Base-by-base conservation (phyloP, 345 rosid genomes). In the Camelina neglecta region DNA sequence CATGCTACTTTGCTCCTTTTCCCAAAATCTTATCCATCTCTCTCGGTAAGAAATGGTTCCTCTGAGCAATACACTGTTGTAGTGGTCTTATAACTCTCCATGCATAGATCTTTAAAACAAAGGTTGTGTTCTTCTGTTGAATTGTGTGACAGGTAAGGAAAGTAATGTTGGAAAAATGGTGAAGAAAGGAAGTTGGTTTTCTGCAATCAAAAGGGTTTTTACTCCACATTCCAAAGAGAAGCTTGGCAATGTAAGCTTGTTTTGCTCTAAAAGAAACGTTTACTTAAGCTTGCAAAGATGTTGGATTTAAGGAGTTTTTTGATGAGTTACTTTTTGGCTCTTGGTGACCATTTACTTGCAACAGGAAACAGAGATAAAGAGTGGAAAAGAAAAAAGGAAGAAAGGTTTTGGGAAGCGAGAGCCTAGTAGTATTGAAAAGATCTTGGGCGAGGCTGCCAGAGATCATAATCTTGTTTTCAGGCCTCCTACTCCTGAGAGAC, bases 351-450 rank as follows among this genome's bases (percentile, higher is more conserved):
- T 8, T 47, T 44, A 1, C 15, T 44, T 48, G 53, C 60, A 75
- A 79, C 85, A 90, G 83, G 92, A 90, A 69, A 29, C 84, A n/a
- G 87, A 86, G 65, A 82, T 84, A 76, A 84, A 87, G 81, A 86
- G 81, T 79, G 83, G 80, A 16, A 87, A 88, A 81, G 92, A 89
- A 83, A 91, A 86, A 86, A 89, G 72, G 83, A 91, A 81, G 87
- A 95, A 89, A 75, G 90, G 91, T 7, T 65, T 83, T 39, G 88
- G 85, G 60, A 86, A 84, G 77, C 80, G 89, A 78, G 85, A 79
- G 82, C 98, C 99, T 0, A 96, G 98, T 85, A 96, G 98, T 78
- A 86, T 96, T 21, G 99, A 96, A 80, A 84, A 91, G 79, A 96
- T 96, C 54, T 81, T 96, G 53, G 97, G 86, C 54, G 99, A 96